Percentiles rank a stretch among this genome's conserved stretches.
These are phyloP conservation scores for Penicillium sp. DNA, from an alignment of 2,329 filamentous ascomycete genomes.

Conservation along the genomic window DNA sequence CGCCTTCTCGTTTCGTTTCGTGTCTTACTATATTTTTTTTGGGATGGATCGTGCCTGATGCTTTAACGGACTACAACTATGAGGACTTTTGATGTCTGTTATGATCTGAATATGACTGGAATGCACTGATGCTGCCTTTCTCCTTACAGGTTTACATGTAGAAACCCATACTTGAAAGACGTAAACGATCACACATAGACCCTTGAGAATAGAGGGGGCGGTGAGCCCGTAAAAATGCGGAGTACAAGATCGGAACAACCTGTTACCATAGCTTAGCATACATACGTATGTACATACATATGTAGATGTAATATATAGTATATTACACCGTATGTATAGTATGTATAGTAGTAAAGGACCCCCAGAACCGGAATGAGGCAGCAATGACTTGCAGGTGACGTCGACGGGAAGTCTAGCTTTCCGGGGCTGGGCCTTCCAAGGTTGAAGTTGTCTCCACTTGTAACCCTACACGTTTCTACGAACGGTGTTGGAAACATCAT, in stretches of 20 bases:
- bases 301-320: too few species aligned
- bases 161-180: background rate
- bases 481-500: background rate
- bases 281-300: too few species aligned
- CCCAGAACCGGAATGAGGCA: constrained; percentile 4
- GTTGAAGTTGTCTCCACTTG: background rate
- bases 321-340: too few species aligned
- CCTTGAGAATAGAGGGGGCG: background rate
- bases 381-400: constrained; percentile 23
- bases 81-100: constrained; percentile 8
- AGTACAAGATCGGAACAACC: background rate
- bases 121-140: constrained; percentile 8
- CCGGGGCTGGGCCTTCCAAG: constrained; percentile 2
- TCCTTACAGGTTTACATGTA: background rate
- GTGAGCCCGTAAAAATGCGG: background rate
- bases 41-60: constrained; percentile 10
- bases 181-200: background rate
- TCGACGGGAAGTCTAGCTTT: constrained; percentile 12
- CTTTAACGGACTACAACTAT: constrained; percentile 10
- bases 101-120: constrained; percentile 14
- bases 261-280: background rate
- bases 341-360: background rate
- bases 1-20: constrained; percentile 11
- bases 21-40: constrained; percentile 22
- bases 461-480: background rate